These are phyloP conservation scores for Ophiostoma tasmaniense DNA, from an alignment of 2,329 filamentous ascomycete species.

Conservation along the genomic window DNA sequence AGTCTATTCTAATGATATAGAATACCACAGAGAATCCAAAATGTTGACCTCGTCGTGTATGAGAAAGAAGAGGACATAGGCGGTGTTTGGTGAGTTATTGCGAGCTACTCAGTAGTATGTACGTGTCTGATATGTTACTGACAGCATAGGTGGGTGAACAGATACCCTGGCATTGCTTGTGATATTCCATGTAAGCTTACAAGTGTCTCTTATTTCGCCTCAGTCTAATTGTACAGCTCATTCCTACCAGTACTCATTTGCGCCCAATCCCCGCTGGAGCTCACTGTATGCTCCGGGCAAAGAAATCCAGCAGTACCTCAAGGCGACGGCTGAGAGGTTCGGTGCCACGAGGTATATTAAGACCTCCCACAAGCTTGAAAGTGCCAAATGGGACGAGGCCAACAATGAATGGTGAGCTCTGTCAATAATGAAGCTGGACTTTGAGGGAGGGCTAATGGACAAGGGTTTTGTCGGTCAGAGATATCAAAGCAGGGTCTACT, in stretches of 20 bases:
- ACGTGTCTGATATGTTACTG: background rate
- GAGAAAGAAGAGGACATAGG: constrained; percentile 30
- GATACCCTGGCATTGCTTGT: constrained; percentile 30
- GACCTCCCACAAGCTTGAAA: constrained; percentile 33
- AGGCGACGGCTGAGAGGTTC: constrained; percentile 38
- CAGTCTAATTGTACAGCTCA: constrained; percentile 30
- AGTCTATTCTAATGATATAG: constrained; percentile 16
- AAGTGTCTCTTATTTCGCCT: background rate
- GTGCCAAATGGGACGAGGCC: constrained; percentile 34
- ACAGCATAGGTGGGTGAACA: constrained; percentile 24
- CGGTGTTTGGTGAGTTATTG: constrained; percentile 27
- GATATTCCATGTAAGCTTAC: constrained; percentile 30
- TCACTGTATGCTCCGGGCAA: constrained; percentile 39
- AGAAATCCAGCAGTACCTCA: constrained; percentile 44
- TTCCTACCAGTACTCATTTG: constrained; percentile 48
- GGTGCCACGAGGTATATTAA: constrained; percentile 40
- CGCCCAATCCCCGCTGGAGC: constrained; percentile 47
- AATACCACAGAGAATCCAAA: constrained; percentile 29
- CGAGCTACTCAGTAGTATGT: background rate
- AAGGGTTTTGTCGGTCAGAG: constrained; percentile 24
- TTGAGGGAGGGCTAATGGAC: background rate
- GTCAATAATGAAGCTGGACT: too few relatives aligned
- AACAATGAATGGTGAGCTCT: constrained; percentile 29
- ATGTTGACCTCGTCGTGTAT: constrained; percentile 29
- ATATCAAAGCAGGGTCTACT: constrained; percentile 29